Conservation (phyloP, 2,329 filamentous ascomycete genomes). For the Pyrenochaeta sp. region DNA sequence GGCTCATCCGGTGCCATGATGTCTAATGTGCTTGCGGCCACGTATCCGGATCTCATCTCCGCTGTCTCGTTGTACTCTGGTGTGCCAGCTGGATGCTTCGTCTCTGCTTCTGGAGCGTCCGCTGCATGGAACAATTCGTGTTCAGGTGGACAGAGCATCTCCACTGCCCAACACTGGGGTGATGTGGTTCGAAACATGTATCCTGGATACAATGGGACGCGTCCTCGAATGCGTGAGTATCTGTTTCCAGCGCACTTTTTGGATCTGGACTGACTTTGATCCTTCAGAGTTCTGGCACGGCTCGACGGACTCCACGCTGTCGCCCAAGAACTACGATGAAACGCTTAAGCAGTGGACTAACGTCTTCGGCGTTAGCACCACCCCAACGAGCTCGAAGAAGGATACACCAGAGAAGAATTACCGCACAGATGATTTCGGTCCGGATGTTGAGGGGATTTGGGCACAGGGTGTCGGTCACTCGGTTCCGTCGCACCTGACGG, state of each 20-base stretch:
- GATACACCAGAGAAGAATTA: conserved; percentile 42
- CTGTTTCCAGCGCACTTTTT: background rate
- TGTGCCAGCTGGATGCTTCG: conserved; percentile 64
- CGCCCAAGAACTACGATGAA: conserved; percentile 65
- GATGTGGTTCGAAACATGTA: conserved; percentile 59
- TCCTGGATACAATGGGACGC: conserved; percentile 59
- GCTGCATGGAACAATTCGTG: conserved; percentile 63
- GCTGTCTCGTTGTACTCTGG: conserved; percentile 62
- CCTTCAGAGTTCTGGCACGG: conserved; percentile 64
- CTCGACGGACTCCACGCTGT: conserved; percentile 59
- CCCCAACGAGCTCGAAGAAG: conserved; percentile 30
- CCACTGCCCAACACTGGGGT: conserved; percentile 60
- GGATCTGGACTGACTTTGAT: background rate
- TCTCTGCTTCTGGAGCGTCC: conserved; percentile 52
- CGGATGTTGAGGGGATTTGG: conserved; percentile 38
- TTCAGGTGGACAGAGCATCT: conserved; percentile 57
- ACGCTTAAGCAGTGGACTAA: conserved; percentile 51
- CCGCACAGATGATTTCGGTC: conserved; percentile 39
- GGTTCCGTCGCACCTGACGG: conserved; percentile 34
- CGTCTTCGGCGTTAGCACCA: conserved; percentile 36
- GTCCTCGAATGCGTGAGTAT: conserved; percentile 58
- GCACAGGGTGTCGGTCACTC: conserved; percentile 39
- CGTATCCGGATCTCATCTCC: conserved; percentile 63
- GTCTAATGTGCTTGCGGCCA: conserved; percentile 58
- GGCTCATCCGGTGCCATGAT: conserved; percentile 57